phyloP scores from a whole-genome alignment of 139 green algal genomes.

The Pseudopediastrum boryanum region DNA sequence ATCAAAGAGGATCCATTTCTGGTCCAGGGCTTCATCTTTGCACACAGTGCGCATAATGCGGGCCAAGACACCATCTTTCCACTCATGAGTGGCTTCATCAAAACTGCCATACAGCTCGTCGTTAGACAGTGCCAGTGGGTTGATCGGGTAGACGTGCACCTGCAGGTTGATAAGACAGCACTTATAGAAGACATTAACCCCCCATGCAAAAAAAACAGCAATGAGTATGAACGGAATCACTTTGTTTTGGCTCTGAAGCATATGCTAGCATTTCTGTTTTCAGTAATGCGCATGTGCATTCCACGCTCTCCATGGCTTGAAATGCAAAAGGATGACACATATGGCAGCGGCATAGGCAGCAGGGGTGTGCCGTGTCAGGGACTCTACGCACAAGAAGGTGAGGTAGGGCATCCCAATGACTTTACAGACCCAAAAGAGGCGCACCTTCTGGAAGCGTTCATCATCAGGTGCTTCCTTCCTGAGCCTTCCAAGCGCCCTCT shows the following conservation, averaged over 20 bases:
- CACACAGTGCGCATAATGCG: slow-evolving; percentile 71
- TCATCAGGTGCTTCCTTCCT: slow-evolving; percentile 66
- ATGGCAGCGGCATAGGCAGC: neutral
- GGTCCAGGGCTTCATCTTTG: slow-evolving; percentile 56
- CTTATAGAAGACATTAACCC: too few relatives aligned
- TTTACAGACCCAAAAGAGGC: neutral
- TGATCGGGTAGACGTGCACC: slow-evolving; percentile 85
- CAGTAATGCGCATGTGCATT: too few relatives aligned
- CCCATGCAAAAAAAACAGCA: too few relatives aligned
- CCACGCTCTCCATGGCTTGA: too few relatives aligned
- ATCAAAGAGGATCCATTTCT: slow-evolving; percentile 96
- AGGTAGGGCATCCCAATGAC: neutral
- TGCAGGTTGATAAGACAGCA: too few relatives aligned
- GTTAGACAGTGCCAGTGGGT: slow-evolving; percentile 82
- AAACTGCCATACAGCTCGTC: slow-evolving; percentile 88
- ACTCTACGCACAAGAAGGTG: neutral
- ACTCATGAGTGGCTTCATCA: slow-evolving; percentile 83
- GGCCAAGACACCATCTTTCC: slow-evolving; percentile 90
- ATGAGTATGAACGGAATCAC: too few relatives aligned
- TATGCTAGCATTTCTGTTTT: too few relatives aligned
- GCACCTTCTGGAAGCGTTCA: slow-evolving; percentile 68
- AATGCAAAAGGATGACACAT: neutral
- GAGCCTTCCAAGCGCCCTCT: slow-evolving; percentile 66
- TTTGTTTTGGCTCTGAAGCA: too few relatives aligned
- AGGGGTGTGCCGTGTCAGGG: neutral